These are phyloP conservation scores for Leccinum fallax DNA, from an alignment of 1,284 basidiomycete genomes.

Conservation along the genomic window DNA sequence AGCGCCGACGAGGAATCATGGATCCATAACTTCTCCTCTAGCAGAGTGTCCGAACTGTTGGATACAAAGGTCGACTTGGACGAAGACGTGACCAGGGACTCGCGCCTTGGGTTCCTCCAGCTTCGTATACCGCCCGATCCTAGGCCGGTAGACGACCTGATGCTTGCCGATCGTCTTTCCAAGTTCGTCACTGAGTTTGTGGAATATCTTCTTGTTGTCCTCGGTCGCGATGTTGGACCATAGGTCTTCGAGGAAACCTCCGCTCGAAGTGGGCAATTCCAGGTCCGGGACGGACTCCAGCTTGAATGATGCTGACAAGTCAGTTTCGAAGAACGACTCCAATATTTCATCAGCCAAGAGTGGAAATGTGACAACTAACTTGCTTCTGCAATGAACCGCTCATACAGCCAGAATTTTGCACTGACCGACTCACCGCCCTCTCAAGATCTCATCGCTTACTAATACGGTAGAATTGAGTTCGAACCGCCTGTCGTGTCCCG, in stretches of 20 bases:
- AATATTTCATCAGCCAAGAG: slow-evolving; percentile 91
- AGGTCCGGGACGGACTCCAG: slow-evolving; percentile 73
- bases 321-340: slow-evolving; percentile 92
- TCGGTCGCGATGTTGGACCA: slow-evolving; percentile 89
- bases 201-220: slow-evolving; percentile 84
- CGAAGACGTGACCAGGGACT: slow-evolving; percentile 76
- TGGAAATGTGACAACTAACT: too few species aligned
- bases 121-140: slow-evolving; percentile 82
- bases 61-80: slow-evolving; percentile 50
- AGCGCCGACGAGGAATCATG: slow-evolving; percentile 46
- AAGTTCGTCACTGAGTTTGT: slow-evolving; percentile 89
- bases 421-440: too few species aligned
- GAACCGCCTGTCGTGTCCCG: too few species aligned
- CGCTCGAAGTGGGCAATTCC: slow-evolving; percentile 58
- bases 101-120: slow-evolving; percentile 88
- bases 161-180: slow-evolving; percentile 93
- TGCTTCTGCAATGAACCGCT: too few species aligned
- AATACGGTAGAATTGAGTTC: too few species aligned
- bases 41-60: slow-evolving; percentile 24
- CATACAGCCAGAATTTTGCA: too few species aligned
- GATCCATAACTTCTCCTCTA: slow-evolving; percentile 8
- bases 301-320: slow-evolving; percentile 85
- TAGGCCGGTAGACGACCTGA: slow-evolving; percentile 78
- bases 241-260: slow-evolving; percentile 74
- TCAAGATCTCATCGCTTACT: too few species aligned